Evolutionary conservation across 306 rosid genomes (phyloP).

Genomic region (Leucaena leucocephala): DNA sequence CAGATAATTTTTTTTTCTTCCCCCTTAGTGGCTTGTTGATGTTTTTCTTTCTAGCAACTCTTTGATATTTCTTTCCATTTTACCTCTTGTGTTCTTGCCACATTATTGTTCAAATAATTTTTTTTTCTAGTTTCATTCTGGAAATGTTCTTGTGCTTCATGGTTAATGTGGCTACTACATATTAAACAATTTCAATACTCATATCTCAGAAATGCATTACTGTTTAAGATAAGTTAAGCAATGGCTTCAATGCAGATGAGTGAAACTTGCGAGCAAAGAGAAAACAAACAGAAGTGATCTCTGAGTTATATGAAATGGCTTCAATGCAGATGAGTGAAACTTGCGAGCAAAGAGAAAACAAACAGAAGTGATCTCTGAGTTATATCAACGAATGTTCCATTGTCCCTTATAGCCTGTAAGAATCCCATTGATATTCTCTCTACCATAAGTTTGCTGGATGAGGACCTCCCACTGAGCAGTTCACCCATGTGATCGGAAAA

Average conservation of each 20-base stretch:
- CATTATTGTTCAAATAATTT: not conserved
- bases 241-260: slow-evolving; percentile 61
- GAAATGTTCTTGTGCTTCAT: not conserved
- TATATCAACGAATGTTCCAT: slow-evolving; percentile 67
- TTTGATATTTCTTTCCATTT: too few relatives aligned
- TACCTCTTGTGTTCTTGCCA: too few relatives aligned
- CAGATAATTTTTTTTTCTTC: not conserved
- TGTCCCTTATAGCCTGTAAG: slow-evolving; percentile 63
- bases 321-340: slow-evolving; percentile 68
- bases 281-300: slow-evolving; percentile 70
- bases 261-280: slow-evolving; percentile 93
- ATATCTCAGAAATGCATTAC: slow-evolving; percentile 62
- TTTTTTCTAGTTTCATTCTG: not conserved
- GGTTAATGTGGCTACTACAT: not conserved
- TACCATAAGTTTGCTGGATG: slow-evolving; percentile 73
- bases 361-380: slow-evolving; percentile 67
- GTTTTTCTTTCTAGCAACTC: too few relatives aligned
- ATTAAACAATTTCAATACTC: not conserved
- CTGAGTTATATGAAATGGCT: slow-evolving; percentile 77
- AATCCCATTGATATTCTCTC: slow-evolving; percentile 63
- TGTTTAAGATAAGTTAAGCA: slow-evolving; percentile 63
- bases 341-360: slow-evolving; percentile 91
- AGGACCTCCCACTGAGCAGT: slow-evolving; percentile 89
- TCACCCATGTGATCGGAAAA: slow-evolving; percentile 94
- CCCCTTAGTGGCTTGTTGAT: too few relatives aligned